Base-by-base conservation (phyloP, 2,329 filamentous ascomycete genomes). In the Thelonectria rubi region DNA sequence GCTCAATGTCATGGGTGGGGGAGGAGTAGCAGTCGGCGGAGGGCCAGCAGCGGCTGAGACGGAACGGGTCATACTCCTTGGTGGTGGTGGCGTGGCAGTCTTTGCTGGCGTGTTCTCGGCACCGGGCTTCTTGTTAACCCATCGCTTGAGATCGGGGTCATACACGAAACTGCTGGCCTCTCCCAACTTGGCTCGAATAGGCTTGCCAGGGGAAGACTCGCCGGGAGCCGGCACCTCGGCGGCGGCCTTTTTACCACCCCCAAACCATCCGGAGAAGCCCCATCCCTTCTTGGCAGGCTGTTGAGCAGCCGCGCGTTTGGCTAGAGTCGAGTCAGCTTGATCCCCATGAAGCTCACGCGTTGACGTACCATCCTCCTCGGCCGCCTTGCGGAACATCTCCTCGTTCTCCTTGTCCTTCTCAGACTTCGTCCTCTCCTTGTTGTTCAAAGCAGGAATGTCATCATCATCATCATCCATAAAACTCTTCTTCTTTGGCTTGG, bases 61-160 rank as follows among this genome's bases (percentile, higher is more conserved):
- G 58, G 87, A 89, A 8, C 84, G 81, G 55, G 84, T 80, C 3
- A 80, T 79, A 6, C 81, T 84, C 68, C 85, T 88, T 0, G 94
- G 94, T 5, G 93, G 94, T 1, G 95, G 94, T 1, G 94, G 91
- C 0, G 93, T 88, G 1, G 88, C 88, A 48, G 84, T 81, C 65
- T 87, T 85, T 3, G 85, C 80, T 24, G 84, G 80, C 9, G 80
- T 79, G 45, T 85, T 86, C 56, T 91, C 89, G 8, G 86, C 85
- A 12, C 89, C 89, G 11, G 88, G 87, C 75, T 97, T 97, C 82
- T 97, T 97, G 81, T 99, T 98, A 75, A 99, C 84, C 96, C 96
- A 99, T 75, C 95, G 93, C 81, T 97, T 96, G 54, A 97, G 85
- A n/a, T 97, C 92, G 2, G 93, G 91, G 73, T 99, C 95, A 72